Base-by-base conservation (phyloP, 2,329 filamentous ascomycete genomes). In the Fusarium odoratissimum region DNA sequence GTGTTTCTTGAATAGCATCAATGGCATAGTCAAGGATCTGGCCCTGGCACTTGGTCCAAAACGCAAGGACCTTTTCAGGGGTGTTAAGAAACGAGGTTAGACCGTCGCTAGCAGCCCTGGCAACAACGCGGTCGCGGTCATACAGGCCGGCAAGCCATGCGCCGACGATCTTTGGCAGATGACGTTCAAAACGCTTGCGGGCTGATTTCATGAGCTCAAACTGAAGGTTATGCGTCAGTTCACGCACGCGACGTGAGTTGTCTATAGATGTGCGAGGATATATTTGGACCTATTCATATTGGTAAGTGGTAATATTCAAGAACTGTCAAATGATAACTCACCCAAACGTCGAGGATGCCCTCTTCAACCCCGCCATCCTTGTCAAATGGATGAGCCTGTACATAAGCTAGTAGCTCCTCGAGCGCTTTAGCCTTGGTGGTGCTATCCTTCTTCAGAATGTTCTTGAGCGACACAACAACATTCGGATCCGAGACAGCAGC, bases 191-290 rank as follows among this genome's bases (percentile, higher is more conserved):
- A 69, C 95, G 90, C 85, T 96, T 97, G 54, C 94, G 92, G 9
- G 88, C 87, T 8, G 88, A 89, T 73, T 87, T 87, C 77, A 91
- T 83, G 17, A 91, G 82, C 73, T 88, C 87, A 71, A 86, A 84
- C 77, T 97, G 95, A 30, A 97, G 80, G 16, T 83, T 86, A 80
- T 98, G 95, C 23, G 95, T 90, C 46, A 96, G 88, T 81, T 98
- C 95, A 71, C 96, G 93, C 38, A 98, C 95, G 67, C 93, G 90
- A 54, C 95, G 92, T 51, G 93, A 91, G 79, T 93, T 94, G 81
- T 98, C 95, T 83, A 98, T 97, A 23, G 95, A 96, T 40, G 92
- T 89, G 67, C 95, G 92, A 58, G 96, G 94, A 80, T 97, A 99
- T 64, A 97, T 84, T 85, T 92, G 92, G 73, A 93, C 89, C 94